Base-by-base conservation (phyloP, 129 eudicot species). In the Pulicaria dysenterica region DNA sequence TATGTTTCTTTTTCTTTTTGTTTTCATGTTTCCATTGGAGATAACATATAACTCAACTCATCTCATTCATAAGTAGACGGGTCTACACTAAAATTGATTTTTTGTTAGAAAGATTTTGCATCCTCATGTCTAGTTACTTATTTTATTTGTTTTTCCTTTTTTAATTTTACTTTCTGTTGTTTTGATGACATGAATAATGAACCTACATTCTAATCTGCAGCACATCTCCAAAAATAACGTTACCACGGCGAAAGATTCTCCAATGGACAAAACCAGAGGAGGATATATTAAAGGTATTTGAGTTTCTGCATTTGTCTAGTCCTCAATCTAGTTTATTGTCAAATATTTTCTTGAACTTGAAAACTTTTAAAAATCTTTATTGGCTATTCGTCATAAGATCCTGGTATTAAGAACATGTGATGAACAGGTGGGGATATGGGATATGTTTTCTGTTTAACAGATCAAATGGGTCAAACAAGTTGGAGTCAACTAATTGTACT, bases 211-310 rank as follows among this genome's bases (percentile, higher is more conserved):
- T 56, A 49, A 17, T 74, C 58, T 80, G 84, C 89, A 91, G 97
- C 65, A 64, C 81, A 4, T 67, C 75, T 70, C 83, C 86, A 36
- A 37, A 75, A 41, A 46, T 80, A 70, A 84, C 82, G 31, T 83
- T 63, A 49, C 43, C 57, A 73, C 79, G 90, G 72, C 77, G 97
- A 73, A 82, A 55, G 73, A 78, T 17, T 47, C 68, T 84, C 64
- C 80, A 66, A 4, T 91, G 97, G 97, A 77, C 90, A 11, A 77
- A 61, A 72, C 75, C 39, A 48, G 96, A 91, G 82, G 96, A 84
- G 76, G 85, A 88, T 42, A 78, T 56, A 60, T 76, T 91, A 51
- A 86, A 86, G 93, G 94, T 88, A 80, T 41, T 39, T 34, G 39
- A 67, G 34, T 9, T 47, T 68, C 55, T 59, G 15, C 73, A 45